Conservation (phyloP, 257 asterid genomes). For the Solanum tarapatanum region DNA sequence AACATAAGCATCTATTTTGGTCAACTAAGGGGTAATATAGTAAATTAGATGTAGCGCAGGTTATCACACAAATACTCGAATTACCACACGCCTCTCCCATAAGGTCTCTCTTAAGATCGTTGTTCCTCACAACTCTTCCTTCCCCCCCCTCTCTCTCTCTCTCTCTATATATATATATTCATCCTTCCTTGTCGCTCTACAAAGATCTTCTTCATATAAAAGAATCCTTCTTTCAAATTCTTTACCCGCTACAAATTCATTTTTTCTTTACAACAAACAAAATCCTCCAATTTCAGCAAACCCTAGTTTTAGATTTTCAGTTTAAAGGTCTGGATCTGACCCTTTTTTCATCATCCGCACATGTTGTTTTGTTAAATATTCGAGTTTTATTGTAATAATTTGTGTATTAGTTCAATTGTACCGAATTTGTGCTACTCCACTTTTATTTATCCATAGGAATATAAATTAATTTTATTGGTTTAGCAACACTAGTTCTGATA, state of each 20-base stretch:
- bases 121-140: not conserved
- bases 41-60: not conserved
- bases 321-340: not conserved
- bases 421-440: not conserved
- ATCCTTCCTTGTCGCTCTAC: not conserved
- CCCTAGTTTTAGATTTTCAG: conserved; percentile 20
- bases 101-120: conserved; percentile 1
- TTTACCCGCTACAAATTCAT: conserved; percentile 28
- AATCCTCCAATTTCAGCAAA: conserved; percentile 4
- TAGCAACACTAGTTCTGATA: not conserved
- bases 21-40: not conserved
- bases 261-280: not conserved
- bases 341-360: conserved; percentile 3
- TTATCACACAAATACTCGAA: conserved; percentile 6
- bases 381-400: not conserved
- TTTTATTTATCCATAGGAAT: not conserved
- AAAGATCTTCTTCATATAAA: conserved; percentile 24
- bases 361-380: not conserved
- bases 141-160: not conserved
- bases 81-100: conserved; percentile 7
- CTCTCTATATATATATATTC: not conserved
- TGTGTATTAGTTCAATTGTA: not conserved
- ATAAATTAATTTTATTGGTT: not conserved
- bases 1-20: not conserved
- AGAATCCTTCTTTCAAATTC: conserved; percentile 26